These are phyloP conservation scores for Curvularia lunata DNA, from an alignment of 2,329 filamentous ascomycete genomes.

Conservation along the genomic window DNA sequence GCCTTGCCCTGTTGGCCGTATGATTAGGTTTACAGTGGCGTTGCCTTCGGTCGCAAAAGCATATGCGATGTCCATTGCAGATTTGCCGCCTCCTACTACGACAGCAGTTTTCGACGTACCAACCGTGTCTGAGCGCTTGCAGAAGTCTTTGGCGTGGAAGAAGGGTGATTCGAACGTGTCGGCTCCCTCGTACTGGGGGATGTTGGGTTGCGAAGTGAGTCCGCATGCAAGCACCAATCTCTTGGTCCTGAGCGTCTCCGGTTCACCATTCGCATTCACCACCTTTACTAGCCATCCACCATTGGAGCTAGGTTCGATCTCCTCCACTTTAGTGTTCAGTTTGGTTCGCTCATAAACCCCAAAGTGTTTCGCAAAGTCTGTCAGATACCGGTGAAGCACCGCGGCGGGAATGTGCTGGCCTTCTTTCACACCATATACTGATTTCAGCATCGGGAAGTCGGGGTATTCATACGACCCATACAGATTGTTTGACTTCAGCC, in stretches of 20 bases:
- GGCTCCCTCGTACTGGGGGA: background rate
- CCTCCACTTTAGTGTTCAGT: background rate
- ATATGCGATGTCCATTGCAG: constrained; percentile 1
- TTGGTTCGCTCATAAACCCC: background rate
- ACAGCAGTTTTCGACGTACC: background rate
- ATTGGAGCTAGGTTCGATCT: background rate
- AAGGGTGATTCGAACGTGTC: background rate
- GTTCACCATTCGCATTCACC: background rate
- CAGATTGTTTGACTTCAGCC: background rate
- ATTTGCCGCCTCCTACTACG: constrained; percentile 1
- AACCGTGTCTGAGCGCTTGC: constrained; percentile 1
- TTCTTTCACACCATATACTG: background rate
- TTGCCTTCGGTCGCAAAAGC: background rate
- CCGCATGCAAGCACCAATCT: constrained; percentile 1
- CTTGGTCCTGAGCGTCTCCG: background rate
- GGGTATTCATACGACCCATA: background rate
- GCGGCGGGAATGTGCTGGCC: constrained; percentile 1
- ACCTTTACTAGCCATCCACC: constrained; percentile 1
- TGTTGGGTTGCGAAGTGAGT: constrained; percentile 1
- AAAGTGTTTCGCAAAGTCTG: background rate
- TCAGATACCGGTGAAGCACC: background rate
- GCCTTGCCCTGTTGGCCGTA: constrained; percentile 1
- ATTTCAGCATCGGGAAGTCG: background rate
- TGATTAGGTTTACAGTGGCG: background rate
- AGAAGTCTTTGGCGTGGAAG: background rate